Evolutionary conservation across 192 early-diverging fungal genomes (phyloP).

Genomic region (Entrophospora sp.): DNA sequence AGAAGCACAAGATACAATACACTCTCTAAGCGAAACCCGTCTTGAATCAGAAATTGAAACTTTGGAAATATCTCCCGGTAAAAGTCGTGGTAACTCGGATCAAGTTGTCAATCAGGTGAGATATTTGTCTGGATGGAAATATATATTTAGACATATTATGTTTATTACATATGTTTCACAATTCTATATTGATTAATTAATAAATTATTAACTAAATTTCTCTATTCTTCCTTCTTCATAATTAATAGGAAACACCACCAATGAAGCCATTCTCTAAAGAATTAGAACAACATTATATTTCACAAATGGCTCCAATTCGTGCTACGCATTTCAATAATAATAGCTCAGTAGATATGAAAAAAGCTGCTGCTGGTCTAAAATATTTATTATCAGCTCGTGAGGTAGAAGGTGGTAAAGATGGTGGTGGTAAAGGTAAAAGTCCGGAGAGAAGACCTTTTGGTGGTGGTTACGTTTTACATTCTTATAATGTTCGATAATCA

Average conservation of each 20-base stretch:
- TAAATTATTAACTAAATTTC: no score
- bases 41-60: constrained; percentile 38
- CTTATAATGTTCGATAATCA: constrained; percentile 20
- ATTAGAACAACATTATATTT: constrained; percentile 33
- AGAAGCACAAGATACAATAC: constrained; percentile 51
- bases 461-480: constrained; percentile 13
- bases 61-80: constrained; percentile 20
- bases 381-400: constrained; percentile 33
- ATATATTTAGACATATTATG: no score
- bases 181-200: not conserved
- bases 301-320: constrained; percentile 20
- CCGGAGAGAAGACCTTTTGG: constrained; percentile 13
- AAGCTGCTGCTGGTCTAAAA: constrained; percentile 34
- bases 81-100: constrained; percentile 18
- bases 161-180: not conserved
- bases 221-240: not conserved
- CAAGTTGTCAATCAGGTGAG: constrained; percentile 12
- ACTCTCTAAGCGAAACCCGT: constrained; percentile 36
- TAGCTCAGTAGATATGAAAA: constrained; percentile 20
- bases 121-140: no score
- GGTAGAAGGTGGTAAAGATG: constrained; percentile 17
- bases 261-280: constrained; percentile 33
- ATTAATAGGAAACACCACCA: constrained; percentile 21
- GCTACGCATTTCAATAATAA: not conserved
- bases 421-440: constrained; percentile 18